A percentile compares a stretch with the other conserved stretches of the same genome.
Conservation (phyloP, 352 stramenopile species). For the Phytophthora litchii region DNA sequence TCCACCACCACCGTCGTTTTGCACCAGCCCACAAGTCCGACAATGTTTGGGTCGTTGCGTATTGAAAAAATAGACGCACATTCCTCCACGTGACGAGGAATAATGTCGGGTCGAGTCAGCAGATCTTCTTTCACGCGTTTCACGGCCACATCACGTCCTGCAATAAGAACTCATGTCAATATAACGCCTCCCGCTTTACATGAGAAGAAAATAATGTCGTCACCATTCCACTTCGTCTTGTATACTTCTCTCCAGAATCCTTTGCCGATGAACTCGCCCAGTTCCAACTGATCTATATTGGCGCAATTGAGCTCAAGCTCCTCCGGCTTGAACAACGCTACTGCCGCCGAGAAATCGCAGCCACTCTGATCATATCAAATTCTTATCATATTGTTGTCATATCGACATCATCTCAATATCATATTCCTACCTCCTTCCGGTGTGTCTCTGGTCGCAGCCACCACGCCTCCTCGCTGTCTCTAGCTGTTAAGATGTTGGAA, state of each 20-base stretch:
- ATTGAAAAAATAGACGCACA: slow-evolving; percentile 72
- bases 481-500: slow-evolving; percentile 3
- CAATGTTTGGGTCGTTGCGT: slow-evolving; percentile 73
- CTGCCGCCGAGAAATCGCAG: slow-evolving; percentile 69
- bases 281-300: slow-evolving; percentile 63
- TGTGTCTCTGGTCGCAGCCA: slow-evolving; percentile 61
- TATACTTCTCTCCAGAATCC: slow-evolving; percentile 79
- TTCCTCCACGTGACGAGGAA: slow-evolving; percentile 76
- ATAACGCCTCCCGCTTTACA: neutral
- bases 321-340: slow-evolving; percentile 59
- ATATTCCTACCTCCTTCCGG: slow-evolving; percentile 49
- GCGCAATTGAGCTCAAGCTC: slow-evolving; percentile 71
- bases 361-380: slow-evolving; percentile 39
- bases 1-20: slow-evolving; percentile 79
- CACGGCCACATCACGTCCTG: slow-evolving; percentile 64
- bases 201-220: neutral
- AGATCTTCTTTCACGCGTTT: slow-evolving; percentile 75
- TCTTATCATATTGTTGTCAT: slow-evolving; percentile 4
- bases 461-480: slow-evolving; percentile 39
- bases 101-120: slow-evolving; percentile 60
- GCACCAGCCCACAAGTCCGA: slow-evolving; percentile 74
- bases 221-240: slow-evolving; percentile 76
- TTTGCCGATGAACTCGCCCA: slow-evolving; percentile 61
- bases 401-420: slow-evolving; percentile 1
- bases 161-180: neutral